Evolutionary conservation across 2,329 filamentous ascomycete genomes (phyloP), one percentile per base, ranked within the genome.

Genomic region (Aspergillus sp.): DNA sequence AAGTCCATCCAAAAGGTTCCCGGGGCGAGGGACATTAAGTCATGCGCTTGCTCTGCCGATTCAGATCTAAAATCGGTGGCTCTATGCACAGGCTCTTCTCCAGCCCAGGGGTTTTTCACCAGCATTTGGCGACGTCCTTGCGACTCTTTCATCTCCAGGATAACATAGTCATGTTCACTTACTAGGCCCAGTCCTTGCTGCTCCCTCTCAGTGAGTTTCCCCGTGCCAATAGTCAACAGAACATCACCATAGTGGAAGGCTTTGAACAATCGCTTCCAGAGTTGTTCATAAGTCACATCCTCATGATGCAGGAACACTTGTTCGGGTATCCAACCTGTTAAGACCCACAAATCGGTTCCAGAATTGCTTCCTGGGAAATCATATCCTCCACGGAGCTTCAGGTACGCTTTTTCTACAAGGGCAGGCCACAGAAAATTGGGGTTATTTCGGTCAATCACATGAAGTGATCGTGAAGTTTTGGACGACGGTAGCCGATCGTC

Each of bases 281-380:
- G 77, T 40, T 82, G 74, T 39, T 87, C 78, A 1, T 85, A 77
- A 35, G 90, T 83, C 3, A 90, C 75, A 47, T 95, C 89, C 50
- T 93, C 86, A 52, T 86, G 86, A 59, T 95, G 90, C 1, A 97
- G 73, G 57, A 95, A 95, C 1, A 97, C 73, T 64, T 98, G 93
- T 67, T 98, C 90, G 0, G 93, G 93, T 39, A 98, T 90, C 93
- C 93, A 98, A 28, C 93, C 91, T 0, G 87, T 95, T 43, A 98
- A 69, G 1, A 94, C 85, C 81, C 88, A 95, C 4, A 98, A 70
- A 66, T 98, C 93, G 2, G 91, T 97, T 8, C 89, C 90, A 1
- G 91, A 97, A 64, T 97, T 97, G 59, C 93, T 97, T 6, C 93
- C 93, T 0, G 93, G 91, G 53, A 98, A 98, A 60, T 98, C 90